Conservation (phyloP, 2,329 filamentous ascomycete genomes). For the Pestalotiopsis sp. region DNA sequence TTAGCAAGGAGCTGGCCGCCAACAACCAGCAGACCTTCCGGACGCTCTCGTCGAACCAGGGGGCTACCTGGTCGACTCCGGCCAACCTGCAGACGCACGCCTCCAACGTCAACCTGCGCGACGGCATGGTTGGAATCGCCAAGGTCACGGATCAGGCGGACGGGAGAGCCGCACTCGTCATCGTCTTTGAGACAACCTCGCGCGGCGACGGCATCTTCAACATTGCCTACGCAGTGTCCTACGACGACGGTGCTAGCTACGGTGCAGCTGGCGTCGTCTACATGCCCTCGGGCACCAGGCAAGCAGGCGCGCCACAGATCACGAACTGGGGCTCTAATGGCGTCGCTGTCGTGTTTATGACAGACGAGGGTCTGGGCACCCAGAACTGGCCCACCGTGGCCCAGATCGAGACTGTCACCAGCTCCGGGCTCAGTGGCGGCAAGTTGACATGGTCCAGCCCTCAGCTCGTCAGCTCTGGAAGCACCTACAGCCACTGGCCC, state of each 20-base stretch:
- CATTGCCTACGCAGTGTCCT: slow-evolving; percentile 37
- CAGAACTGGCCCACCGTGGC: slow-evolving; percentile 42
- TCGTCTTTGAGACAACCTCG: slow-evolving; percentile 40
- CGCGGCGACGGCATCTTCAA: slow-evolving; percentile 31
- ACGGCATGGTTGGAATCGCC: slow-evolving; percentile 41
- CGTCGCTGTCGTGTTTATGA: slow-evolving; percentile 39
- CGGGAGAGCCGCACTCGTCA: slow-evolving; percentile 36
- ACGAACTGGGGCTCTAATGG: slow-evolving; percentile 33
- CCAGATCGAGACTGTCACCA: slow-evolving; percentile 27
- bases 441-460: slow-evolving; percentile 19
- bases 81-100: slow-evolving; percentile 34
- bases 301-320: slow-evolving; percentile 41
- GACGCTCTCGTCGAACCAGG: slow-evolving; percentile 35
- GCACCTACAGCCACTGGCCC: slow-evolving; percentile 13
- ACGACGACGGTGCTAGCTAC: slow-evolving; percentile 40
- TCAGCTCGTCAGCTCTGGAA: neutral
- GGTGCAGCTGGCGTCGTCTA: slow-evolving; percentile 34
- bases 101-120: slow-evolving; percentile 29
- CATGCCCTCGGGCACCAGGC: slow-evolving; percentile 29
- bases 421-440: slow-evolving; percentile 18
- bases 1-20: slow-evolving; percentile 42
- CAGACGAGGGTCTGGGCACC: slow-evolving; percentile 30
- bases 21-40: slow-evolving; percentile 47
- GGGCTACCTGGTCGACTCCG: slow-evolving; percentile 37
- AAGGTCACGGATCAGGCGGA: slow-evolving; percentile 28